Evolutionary conservation across 2,329 filamentous ascomycete genomes (phyloP), one percentile per base, ranked within the genome.

Genomic region (Pseudocercospora pini-densiflorae): DNA sequence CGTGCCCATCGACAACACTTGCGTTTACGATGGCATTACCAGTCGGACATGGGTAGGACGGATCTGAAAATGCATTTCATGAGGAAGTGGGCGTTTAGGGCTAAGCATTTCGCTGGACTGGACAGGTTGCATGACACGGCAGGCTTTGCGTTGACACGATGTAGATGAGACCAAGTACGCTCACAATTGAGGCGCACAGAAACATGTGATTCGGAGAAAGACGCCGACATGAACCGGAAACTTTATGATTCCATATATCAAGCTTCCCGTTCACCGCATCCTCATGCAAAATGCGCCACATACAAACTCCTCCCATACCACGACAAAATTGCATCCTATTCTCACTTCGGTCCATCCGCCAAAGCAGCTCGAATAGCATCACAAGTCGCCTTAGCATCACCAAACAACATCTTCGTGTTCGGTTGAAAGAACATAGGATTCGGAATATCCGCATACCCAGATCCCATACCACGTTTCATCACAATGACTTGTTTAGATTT

Each of bases 401-500:
- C 93, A 80, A 97, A 97, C 65, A 97, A 79, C 93, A 97, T 97
- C 81, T 90, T 92, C 1, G 93, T 93, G 60, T 90, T 90, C 3
- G 63, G 68, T n/a, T 62, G 61, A 47, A 64, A 95, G 79, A 96
- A 95, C 92, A 97, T 94, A 0, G 93, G 93, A 76, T 97, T 97
- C 10, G 91, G 91, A 9, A 97, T 92, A 80, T 97, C 93, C 21
- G 93, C 91, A 79, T 97, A 97, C 68, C 93, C 93, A 77, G 91
- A 94, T 5, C 91, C 90, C 90, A 97, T 90, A 59, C 93, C 90
- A 66, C 93, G 85, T 61, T 97, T 97, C 93, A 97, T 97, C 10
- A 97, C 91, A 61, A 97, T 87, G 1, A 95, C 92, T 76, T 94
- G 90, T 83, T 96, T 97, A 75, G 91, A 93, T 88, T 97, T 96